Base-by-base conservation (phyloP, 1,139 yeast species). In the Sugiyamaella sp. region DNA sequence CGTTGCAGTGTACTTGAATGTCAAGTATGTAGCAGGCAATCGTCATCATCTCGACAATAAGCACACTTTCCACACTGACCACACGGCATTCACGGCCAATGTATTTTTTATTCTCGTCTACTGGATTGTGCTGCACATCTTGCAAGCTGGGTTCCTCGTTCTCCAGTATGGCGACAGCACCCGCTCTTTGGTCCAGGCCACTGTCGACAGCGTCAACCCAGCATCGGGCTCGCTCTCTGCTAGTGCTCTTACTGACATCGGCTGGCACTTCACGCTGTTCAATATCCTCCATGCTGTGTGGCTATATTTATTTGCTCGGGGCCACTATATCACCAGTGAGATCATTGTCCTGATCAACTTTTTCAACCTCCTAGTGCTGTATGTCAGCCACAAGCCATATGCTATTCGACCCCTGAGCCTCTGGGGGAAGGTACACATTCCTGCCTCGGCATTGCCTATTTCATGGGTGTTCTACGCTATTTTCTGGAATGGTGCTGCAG, bases 401-500 rank as follows among this genome's bases (percentile, higher is more conserved):
- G 65, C 78, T 33, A 73, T 84, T 64, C 75, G 75, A 55, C 84
- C 84, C 10, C 58, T 80, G 49, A 63, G 72, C 57, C 74, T 75
- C 57, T 83, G 86, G 82, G 56, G 80, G 35, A 71, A 81, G 50
- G 73, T 85, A 52, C 95, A 86, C 68, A 71, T 81, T 58, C 79
- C 90, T n/a, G 75, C 80, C 14, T 75, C 80, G 14, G 89, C 91
- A 0, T 63, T 86, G 63, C 95, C 96, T 29, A 70, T 86, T 53
- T 76, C 88, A 24, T 88, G 95, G 95, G 72, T 84, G 38, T 68
- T 86, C 58, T 85, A 82, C 66, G 85, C 82, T 24, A 68, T 88
- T 41, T 85, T 87, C 73, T 87, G 95, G 95, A 86, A 86, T 64
- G 95, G 95, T 37, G 91, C 95, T 2, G 85, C 84, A 27, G 73